Percentiles rank a stretch among this genome's conserved stretches.
These are phyloP conservation scores for Eucalyptus albens DNA, from an alignment of 345 rosid species.

Conservation along the genomic window DNA sequence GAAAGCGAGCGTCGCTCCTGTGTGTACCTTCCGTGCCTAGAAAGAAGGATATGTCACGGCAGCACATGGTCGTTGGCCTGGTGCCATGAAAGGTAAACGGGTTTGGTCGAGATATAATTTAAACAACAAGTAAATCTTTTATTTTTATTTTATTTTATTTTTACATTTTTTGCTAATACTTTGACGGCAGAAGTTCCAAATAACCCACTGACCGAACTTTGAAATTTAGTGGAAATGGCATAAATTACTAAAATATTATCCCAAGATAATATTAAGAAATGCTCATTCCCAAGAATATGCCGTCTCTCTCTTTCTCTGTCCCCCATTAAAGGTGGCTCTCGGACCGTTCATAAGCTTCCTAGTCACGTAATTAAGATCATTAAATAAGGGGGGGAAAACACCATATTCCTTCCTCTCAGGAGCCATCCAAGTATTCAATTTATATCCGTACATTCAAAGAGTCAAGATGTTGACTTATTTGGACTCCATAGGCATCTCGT, in stretches of 20 bases:
- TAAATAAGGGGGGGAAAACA: not conserved
- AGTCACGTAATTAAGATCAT: not conserved
- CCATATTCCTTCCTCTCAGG: not conserved
- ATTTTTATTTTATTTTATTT: rapidly evolving
- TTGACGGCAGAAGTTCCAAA: not conserved
- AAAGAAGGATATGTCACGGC: not conserved
- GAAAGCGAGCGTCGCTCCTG: not conserved
- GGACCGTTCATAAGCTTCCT: not conserved
- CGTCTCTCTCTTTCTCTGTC: not conserved
- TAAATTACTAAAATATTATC: not conserved
- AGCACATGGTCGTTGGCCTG: not conserved
- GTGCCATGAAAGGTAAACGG: not conserved
- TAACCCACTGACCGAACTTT: not conserved
- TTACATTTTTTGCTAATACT: not conserved
- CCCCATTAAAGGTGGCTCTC: not conserved
- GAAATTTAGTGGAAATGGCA: not conserved
- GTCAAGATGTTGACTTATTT: not conserved
- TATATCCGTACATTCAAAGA: not conserved
- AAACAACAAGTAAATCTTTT: not conserved
- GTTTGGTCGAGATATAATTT: not conserved
- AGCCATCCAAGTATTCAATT: not conserved
- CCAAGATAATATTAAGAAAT: not conserved
- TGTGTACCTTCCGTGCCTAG: not conserved
- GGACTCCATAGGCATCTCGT: not conserved
- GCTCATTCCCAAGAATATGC: not conserved